Percentiles rank a stretch among this genome's conserved stretches.
Evolutionary conservation across 768 basidiomycete species (phyloP).

Genomic region (Arthromyces matolae): DNA sequence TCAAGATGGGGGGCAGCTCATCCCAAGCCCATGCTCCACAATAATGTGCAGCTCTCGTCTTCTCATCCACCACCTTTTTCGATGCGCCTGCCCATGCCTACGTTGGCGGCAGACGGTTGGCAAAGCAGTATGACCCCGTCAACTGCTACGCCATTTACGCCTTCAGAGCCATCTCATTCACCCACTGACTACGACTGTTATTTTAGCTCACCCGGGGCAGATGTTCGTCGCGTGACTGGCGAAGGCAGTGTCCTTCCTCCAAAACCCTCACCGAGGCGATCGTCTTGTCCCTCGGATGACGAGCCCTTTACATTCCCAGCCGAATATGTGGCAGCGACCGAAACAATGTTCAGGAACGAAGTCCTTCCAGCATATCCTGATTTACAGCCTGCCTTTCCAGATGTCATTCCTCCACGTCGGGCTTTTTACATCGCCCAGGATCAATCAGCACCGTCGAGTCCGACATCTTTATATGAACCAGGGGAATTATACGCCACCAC

Average conservation of each 20-base stretch:
- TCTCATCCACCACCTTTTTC: not conserved
- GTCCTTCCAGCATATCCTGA: constrained; percentile 33
- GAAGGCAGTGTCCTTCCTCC: constrained; percentile 3
- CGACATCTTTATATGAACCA: constrained; percentile 15
- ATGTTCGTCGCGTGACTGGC: not conserved
- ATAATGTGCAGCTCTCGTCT: constrained; percentile 6
- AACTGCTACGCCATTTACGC: not conserved
- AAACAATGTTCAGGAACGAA: constrained; percentile 30
- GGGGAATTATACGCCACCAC: constrained; percentile 13
- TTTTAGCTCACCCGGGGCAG: not conserved
- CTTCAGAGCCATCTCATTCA: not conserved
- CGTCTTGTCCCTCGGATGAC: constrained; percentile 25
- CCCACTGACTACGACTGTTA: not conserved
- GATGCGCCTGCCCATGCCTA: not conserved
- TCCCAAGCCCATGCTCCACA: constrained; percentile 9
- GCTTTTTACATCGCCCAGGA: constrained; percentile 16
- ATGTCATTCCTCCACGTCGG: constrained; percentile 13
- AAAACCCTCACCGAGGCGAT: constrained; percentile 14
- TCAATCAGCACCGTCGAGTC: constrained; percentile 16
- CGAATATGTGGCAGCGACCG: constrained; percentile 33
- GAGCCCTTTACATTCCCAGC: constrained; percentile 34
- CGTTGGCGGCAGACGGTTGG: constrained; percentile 2
- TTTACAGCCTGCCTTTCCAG: constrained; percentile 16
- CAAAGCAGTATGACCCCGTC: no score
- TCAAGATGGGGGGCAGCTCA: constrained; percentile 7